Evolutionary conservation across 768 basidiomycete genomes (phyloP).

Genomic region (Gloeopeniophorella convolvens): DNA sequence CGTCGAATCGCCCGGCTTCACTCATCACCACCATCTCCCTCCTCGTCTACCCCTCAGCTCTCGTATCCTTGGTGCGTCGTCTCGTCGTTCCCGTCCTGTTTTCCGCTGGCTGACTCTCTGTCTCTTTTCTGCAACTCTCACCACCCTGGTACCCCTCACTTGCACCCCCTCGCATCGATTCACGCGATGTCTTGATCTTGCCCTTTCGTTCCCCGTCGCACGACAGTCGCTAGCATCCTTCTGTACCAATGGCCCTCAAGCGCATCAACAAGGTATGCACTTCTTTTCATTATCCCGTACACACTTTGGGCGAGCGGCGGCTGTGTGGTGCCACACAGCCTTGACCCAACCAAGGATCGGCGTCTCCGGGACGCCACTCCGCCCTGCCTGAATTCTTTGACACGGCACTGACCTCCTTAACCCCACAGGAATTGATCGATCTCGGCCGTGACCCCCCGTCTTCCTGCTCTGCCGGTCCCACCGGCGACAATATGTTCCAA

Average conservation of each 20-base stretch:
- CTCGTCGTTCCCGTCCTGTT: background rate
- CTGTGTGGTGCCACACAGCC: background rate
- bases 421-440: conserved; percentile 88
- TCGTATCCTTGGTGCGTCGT: conserved; percentile 25
- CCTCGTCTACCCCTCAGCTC: conserved; percentile 27
- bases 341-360: conserved; percentile 1
- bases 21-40: conserved; percentile 21
- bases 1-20: conserved; percentile 20
- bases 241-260: conserved; percentile 79
- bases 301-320: background rate
- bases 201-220: conserved; percentile 26
- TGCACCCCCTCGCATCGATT: conserved; percentile 10
- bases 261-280: conserved; percentile 96
- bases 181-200: conserved; percentile 35
- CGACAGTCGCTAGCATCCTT: conserved; percentile 7
- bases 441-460: conserved; percentile 99
- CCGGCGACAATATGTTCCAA: conserved; percentile 97
- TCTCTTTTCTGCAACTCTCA: background rate
- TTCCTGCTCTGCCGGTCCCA: conserved; percentile 98
- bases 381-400: conserved; percentile 8
- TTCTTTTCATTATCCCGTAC: conserved; percentile 7
- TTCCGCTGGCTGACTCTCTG: background rate
- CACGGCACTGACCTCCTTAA: background rate
- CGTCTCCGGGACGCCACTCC: background rate
- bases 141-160: background rate